These are phyloP conservation scores for Ajuga chamaepitys DNA, from an alignment of 257 asterid species.

Conservation along the genomic window DNA sequence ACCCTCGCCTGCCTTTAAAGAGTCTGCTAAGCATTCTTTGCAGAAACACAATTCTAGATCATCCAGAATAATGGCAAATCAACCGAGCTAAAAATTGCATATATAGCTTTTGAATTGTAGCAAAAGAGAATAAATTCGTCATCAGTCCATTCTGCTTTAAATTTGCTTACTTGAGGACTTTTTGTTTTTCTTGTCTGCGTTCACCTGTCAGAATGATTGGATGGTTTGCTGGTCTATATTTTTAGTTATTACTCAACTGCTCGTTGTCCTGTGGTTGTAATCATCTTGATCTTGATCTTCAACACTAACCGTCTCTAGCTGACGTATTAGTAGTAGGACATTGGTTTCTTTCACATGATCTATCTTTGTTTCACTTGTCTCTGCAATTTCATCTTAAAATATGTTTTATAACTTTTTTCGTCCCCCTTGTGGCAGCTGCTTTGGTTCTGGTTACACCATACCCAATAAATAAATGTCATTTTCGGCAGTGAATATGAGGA, in stretches of 20 bases:
- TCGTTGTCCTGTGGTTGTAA: background rate
- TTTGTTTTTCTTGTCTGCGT: background rate
- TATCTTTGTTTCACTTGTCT: background rate
- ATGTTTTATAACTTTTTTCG: background rate
- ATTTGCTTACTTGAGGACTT: constrained; percentile 14
- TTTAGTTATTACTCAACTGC: background rate
- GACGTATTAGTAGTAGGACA: background rate
- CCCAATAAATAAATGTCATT: constrained; percentile 27
- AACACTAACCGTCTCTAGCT: background rate
- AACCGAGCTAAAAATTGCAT: no score
- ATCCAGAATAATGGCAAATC: no score
- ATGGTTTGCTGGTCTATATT: background rate
- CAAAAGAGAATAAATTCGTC: no score
- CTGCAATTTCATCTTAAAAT: no score
- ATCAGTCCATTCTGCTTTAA: no score
- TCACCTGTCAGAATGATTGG: background rate
- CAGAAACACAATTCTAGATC: no score
- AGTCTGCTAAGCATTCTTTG: no score
- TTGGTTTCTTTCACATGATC: background rate
- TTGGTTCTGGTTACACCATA: constrained; percentile 7
- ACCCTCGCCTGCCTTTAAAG: no score
- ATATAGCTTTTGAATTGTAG: no score
- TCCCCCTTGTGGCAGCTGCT: background rate
- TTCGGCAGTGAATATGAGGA: constrained; percentile 17
- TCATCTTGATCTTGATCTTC: background rate